Conservation (phyloP, 2,329 filamentous ascomycete genomes). For the Calonectria naviculata region DNA sequence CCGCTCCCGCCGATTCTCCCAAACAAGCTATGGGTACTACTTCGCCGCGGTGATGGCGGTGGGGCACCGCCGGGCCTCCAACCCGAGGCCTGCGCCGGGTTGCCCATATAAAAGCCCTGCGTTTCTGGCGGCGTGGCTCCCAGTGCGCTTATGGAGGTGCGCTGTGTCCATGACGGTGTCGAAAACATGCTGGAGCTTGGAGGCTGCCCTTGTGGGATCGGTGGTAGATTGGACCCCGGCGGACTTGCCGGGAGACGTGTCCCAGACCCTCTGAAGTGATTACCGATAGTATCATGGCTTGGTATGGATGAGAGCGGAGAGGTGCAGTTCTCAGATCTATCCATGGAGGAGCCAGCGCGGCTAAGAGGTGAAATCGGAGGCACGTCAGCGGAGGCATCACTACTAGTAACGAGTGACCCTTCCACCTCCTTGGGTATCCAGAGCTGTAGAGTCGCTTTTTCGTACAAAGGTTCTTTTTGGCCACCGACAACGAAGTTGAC, state of each 20-base stretch:
- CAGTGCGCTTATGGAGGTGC: constrained; percentile 28
- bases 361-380: constrained; percentile 10
- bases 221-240: constrained; percentile 26
- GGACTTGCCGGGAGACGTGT: constrained; percentile 16
- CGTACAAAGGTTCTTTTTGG: constrained; percentile 34
- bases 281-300: constrained; percentile 11
- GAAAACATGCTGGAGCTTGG: constrained; percentile 17
- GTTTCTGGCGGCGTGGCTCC: constrained; percentile 26
- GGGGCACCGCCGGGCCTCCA: constrained; percentile 30
- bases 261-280: constrained; percentile 1
- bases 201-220: constrained; percentile 33
- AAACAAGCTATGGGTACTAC: constrained; percentile 18
- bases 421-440: constrained; percentile 45
- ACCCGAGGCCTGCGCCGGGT: constrained; percentile 19
- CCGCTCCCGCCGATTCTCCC: constrained; percentile 18
- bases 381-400: constrained; percentile 32
- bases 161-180: constrained; percentile 28
- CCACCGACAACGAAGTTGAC: constrained; percentile 45
- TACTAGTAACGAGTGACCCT: constrained; percentile 42
- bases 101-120: constrained; percentile 21
- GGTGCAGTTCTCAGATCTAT: constrained; percentile 12
- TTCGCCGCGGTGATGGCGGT: constrained; percentile 29
- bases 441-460: constrained; percentile 45
- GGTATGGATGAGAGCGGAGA: constrained; percentile 6
- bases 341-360: constrained; percentile 34